Evolutionary conservation across 371 early-diverging fungal species (phyloP).

Genomic region (Rhizopus stolonifer): DNA sequence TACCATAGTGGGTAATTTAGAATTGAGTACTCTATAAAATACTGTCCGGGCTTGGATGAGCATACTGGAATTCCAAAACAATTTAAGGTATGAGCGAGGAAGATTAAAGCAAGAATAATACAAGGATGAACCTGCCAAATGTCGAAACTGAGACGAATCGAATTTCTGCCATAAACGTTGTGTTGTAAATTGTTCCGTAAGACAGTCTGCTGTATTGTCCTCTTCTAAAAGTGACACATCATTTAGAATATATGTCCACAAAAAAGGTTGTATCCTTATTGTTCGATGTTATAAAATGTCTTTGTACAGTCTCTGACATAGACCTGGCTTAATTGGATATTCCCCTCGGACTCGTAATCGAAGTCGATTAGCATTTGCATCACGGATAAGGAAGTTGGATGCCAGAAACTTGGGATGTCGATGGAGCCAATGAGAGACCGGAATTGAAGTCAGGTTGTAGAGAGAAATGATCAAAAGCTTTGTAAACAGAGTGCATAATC

Average conservation of each 20-base stretch:
- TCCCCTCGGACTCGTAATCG: not conserved
- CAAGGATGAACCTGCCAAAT: not conserved
- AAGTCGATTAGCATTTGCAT: not conserved
- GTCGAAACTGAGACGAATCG: not conserved
- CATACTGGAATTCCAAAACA: not conserved
- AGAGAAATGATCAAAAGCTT: slow-evolving; percentile 3
- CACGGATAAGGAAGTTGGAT: not conserved
- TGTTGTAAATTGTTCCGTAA: not conserved
- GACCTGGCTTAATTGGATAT: not conserved
- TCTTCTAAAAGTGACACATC: not conserved
- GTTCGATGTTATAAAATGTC: not conserved
- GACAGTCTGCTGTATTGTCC: not conserved
- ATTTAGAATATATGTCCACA: not conserved
- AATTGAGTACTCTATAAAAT: not conserved
- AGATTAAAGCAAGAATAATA: not conserved
- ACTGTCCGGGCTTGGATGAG: not conserved
- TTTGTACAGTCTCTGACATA: not conserved
- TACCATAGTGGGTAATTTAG: not conserved
- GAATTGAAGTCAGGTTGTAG: not conserved
- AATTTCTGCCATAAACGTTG: not conserved
- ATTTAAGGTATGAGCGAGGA: not conserved
- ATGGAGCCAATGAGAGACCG: not conserved
- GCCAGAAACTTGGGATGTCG: not conserved
- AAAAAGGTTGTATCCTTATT: not conserved
- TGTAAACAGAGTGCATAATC: not conserved